These are phyloP conservation scores for Claviceps cyperi DNA, from an alignment of 2,329 filamentous ascomycete species.

Conservation along the genomic window DNA sequence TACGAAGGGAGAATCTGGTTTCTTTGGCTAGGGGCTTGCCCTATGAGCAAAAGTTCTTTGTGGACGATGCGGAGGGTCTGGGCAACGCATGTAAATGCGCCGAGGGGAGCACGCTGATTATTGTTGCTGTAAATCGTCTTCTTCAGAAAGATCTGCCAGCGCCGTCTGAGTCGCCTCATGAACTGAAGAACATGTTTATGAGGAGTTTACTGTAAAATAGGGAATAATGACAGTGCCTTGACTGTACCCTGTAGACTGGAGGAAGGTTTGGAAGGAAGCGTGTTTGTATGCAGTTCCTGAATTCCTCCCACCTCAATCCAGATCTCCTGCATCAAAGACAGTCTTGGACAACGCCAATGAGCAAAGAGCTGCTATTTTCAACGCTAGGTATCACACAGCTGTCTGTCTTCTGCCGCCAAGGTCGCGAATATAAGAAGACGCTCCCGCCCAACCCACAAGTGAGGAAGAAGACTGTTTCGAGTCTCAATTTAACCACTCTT, in stretches of 20 bases:
- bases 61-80: neutral
- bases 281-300: too few relatives aligned
- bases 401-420: too few relatives aligned
- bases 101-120: neutral
- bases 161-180: neutral
- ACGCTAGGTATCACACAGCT: too few relatives aligned
- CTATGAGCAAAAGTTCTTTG: slow-evolving; percentile 1
- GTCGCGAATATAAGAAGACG: neutral
- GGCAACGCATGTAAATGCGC: neutral
- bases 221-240: neutral
- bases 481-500: too few relatives aligned
- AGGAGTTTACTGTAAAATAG: neutral
- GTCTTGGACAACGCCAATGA: too few relatives aligned
- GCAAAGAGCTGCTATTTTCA: too few relatives aligned
- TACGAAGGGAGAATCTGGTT: neutral
- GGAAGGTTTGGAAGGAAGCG: too few relatives aligned
- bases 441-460: neutral
- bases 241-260: too few relatives aligned
- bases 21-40: neutral
- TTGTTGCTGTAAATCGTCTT: neutral
- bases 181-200: slow-evolving; percentile 1
- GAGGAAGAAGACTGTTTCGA: too few relatives aligned
- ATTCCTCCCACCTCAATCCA: too few relatives aligned
- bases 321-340: too few relatives aligned
- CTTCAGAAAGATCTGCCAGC: neutral